Conservation (phyloP, 2,329 filamentous ascomycete species). For the Exserohilum turcica region DNA sequence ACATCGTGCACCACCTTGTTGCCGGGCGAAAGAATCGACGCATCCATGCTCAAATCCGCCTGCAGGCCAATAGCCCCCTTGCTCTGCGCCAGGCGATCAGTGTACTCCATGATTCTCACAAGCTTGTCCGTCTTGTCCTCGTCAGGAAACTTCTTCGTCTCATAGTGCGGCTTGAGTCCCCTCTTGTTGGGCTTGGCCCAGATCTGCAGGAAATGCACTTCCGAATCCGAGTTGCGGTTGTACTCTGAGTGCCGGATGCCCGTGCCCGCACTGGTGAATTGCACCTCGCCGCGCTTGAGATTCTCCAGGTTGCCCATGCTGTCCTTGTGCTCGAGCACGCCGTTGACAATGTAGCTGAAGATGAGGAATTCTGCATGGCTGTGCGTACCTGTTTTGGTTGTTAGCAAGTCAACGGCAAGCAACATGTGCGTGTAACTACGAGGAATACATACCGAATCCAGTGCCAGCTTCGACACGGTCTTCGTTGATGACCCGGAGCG, state of each 20-base stretch:
- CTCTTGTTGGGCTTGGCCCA: slow-evolving; percentile 81
- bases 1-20: slow-evolving; percentile 73
- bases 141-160: slow-evolving; percentile 74
- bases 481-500: slow-evolving; percentile 85
- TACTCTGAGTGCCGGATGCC: slow-evolving; percentile 81
- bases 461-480: slow-evolving; percentile 75
- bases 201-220: slow-evolving; percentile 86
- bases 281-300: slow-evolving; percentile 80
- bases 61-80: slow-evolving; percentile 79
- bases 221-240: slow-evolving; percentile 72
- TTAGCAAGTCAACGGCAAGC: background rate
- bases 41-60: slow-evolving; percentile 82
- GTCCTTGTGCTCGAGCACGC: slow-evolving; percentile 86
- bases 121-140: slow-evolving; percentile 73
- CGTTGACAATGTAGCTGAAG: slow-evolving; percentile 83
- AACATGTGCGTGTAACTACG: too few species aligned
- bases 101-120: slow-evolving; percentile 75
- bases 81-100: slow-evolving; percentile 67
- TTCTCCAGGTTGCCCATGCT: slow-evolving; percentile 74
- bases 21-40: slow-evolving; percentile 71
- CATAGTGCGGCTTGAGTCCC: slow-evolving; percentile 75
- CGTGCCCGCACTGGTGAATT: slow-evolving; percentile 87
- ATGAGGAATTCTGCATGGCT: slow-evolving; percentile 87
- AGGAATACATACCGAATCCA: slow-evolving; percentile 64
- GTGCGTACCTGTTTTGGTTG: slow-evolving; percentile 62